These are phyloP conservation scores for Cyathus striatus DNA, from an alignment of 768 basidiomycete genomes.

Conservation along the genomic window DNA sequence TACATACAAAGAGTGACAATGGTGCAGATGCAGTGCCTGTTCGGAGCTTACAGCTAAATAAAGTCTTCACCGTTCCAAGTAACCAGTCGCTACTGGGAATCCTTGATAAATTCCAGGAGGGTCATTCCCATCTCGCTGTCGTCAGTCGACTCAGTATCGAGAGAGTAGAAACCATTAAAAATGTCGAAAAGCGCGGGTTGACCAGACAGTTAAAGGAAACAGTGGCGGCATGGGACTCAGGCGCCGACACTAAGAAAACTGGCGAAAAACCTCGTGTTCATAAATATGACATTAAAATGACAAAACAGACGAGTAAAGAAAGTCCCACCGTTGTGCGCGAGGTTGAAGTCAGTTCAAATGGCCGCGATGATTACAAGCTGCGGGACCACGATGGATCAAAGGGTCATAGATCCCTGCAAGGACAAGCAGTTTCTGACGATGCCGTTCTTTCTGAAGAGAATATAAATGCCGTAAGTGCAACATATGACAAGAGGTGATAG, in stretches of 20 bases:
- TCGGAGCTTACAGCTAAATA: conserved; percentile 79
- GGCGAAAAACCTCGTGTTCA: neutral
- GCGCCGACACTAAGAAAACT: conserved; percentile 2
- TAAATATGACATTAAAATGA: neutral
- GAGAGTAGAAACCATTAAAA: conserved; percentile 76
- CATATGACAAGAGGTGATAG: neutral
- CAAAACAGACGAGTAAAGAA: neutral
- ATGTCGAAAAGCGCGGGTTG: conserved; percentile 74
- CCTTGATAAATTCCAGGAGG: conserved; percentile 86
- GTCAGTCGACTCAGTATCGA: conserved; percentile 73
- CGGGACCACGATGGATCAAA: neutral
- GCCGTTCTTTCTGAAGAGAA: conserved; percentile 72
- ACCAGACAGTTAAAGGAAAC: conserved; percentile 72
- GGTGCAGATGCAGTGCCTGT: conserved; percentile 71
- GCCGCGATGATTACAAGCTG: neutral
- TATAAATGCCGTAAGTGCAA: conserved; percentile 57
- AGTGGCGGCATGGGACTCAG: conserved; percentile 54
- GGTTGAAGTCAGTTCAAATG: neutral
- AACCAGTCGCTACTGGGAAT: conserved; percentile 84
- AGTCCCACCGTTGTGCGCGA: neutral
- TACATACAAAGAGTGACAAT: neutral
- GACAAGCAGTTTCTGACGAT: conserved; percentile 82
- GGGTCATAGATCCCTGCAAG: neutral
- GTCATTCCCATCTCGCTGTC: conserved; percentile 88
- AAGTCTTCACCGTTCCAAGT: conserved; percentile 79